A percentile compares a stretch with the other conserved stretches of the same genome.
phyloP scores from a whole-genome alignment of 345 rosid genomes.

The Sisymbrium irio region DNA sequence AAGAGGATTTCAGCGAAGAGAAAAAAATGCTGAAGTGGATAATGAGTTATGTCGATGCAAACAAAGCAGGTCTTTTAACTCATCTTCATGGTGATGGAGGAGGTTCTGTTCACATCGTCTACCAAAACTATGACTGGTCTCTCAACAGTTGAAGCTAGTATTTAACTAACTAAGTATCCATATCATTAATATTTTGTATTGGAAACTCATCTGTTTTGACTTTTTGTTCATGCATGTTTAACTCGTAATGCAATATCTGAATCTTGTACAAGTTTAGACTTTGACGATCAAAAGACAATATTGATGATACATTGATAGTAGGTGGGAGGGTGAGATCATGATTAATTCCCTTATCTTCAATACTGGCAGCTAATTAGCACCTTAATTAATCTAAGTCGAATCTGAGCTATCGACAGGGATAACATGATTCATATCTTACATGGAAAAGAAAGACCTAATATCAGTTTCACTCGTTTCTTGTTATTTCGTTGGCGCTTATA shows the following conservation, averaged over 20 bases:
- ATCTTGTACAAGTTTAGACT: not conserved
- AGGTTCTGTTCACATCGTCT: slow-evolving; percentile 49
- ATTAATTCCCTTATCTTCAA: too few species aligned
- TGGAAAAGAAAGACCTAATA: too few species aligned
- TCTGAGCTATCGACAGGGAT: too few species aligned
- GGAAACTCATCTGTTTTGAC: not conserved
- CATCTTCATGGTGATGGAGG: slow-evolving; percentile 72
- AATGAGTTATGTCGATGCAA: slow-evolving; percentile 65
- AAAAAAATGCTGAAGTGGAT: slow-evolving; percentile 72
- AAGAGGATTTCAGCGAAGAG: slow-evolving; percentile 65
- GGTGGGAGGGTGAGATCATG: too few species aligned
- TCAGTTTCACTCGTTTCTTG: too few species aligned
- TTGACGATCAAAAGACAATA: not conserved
- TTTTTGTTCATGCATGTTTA: slow-evolving; percentile 2
- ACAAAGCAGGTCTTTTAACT: slow-evolving; percentile 62
- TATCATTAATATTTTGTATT: not conserved
- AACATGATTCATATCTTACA: too few species aligned
- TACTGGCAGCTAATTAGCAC: too few species aligned
- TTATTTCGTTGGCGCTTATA: too few species aligned
- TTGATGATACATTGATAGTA: not conserved
- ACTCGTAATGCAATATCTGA: not conserved
- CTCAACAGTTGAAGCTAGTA: slow-evolving; percentile 41
- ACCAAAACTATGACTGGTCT: slow-evolving; percentile 82
- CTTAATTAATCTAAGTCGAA: too few species aligned
- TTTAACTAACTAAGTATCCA: not conserved